phyloP scores from a whole-genome alignment of 2,329 filamentous ascomycete genomes.

The Trichoderma harzianum region DNA sequence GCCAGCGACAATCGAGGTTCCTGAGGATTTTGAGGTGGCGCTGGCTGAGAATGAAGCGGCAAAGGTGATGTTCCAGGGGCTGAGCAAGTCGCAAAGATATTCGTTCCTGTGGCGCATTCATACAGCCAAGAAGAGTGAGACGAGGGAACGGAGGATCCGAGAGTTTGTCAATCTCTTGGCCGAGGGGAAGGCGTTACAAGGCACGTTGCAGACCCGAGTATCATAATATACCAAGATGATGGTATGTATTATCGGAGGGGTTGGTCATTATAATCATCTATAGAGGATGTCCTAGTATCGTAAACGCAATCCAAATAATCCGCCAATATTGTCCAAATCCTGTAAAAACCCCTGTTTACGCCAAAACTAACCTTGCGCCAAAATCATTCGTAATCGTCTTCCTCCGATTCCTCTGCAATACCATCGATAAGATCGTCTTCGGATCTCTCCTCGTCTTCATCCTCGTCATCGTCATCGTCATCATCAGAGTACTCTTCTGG shows the following conservation, averaged over 20 bases:
- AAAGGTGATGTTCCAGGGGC: constrained; percentile 36
- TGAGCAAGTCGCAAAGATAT: constrained; percentile 47
- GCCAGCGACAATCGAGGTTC: constrained; percentile 43
- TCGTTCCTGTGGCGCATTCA: constrained; percentile 44
- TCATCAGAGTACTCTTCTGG: constrained; percentile 10
- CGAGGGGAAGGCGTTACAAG: constrained; percentile 30
- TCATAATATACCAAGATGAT: not conserved
- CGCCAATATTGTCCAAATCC: not conserved
- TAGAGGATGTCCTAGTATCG: not conserved
- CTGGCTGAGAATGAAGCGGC: constrained; percentile 38
- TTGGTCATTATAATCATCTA: not conserved
- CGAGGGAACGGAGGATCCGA: constrained; percentile 36
- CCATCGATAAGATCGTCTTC: constrained; percentile 29
- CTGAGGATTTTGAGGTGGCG: constrained; percentile 46
- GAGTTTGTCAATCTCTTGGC: constrained; percentile 41
- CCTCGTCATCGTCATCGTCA: constrained; percentile 18
- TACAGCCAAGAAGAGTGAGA: constrained; percentile 36
- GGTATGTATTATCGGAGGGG: not conserved
- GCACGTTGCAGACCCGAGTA: not conserved
- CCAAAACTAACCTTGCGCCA: not conserved
- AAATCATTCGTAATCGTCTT: constrained; percentile 20
- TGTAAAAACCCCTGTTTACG: not conserved
- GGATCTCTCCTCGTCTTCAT: constrained; percentile 25
- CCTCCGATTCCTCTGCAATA: constrained; percentile 35
- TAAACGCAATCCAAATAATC: not conserved